Percentiles rank a stretch among this genome's conserved stretches.
These are phyloP conservation scores for Thermomyces lanuginosus DNA, from an alignment of 2,329 filamentous ascomycete genomes.

Conservation along the genomic window DNA sequence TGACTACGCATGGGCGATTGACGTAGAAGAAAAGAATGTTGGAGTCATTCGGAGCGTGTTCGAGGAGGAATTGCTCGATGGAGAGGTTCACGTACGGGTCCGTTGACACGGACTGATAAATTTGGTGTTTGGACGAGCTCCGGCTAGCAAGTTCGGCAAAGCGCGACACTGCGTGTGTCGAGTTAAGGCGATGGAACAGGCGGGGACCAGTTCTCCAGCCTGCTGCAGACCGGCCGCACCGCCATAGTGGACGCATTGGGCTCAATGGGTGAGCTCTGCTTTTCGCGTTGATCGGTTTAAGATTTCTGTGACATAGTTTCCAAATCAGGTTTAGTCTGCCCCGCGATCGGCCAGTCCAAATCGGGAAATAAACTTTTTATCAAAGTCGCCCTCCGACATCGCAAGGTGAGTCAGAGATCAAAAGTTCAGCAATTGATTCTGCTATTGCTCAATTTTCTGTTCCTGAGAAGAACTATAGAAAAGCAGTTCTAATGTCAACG, in stretches of 20 bases:
- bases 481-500: no score
- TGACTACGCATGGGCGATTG: conserved; percentile 73
- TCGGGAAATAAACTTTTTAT: no score
- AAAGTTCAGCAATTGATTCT: no score
- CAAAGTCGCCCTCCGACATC: no score
- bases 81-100: conserved; percentile 85
- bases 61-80: conserved; percentile 78
- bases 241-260: conserved; percentile 16
- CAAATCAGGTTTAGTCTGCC: no score
- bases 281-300: no score
- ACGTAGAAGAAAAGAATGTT: conserved; percentile 73
- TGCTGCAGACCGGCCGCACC: neutral
- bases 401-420: no score
- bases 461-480: no score
- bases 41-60: conserved; percentile 53
- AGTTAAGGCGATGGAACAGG: conserved; percentile 13
- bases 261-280: no score
- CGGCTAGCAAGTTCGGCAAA: conserved; percentile 21
- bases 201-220: neutral
- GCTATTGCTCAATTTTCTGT: no score
- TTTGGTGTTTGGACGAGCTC: conserved; percentile 34
- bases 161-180: conserved; percentile 14
- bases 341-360: no score
- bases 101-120: conserved; percentile 52
- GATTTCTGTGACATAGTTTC: no score